Percentiles rank a stretch among this genome's conserved stretches.
These are phyloP conservation scores for Gossypium gossypioides DNA, from an alignment of 441 rosid genomes.

Conservation along the genomic window DNA sequence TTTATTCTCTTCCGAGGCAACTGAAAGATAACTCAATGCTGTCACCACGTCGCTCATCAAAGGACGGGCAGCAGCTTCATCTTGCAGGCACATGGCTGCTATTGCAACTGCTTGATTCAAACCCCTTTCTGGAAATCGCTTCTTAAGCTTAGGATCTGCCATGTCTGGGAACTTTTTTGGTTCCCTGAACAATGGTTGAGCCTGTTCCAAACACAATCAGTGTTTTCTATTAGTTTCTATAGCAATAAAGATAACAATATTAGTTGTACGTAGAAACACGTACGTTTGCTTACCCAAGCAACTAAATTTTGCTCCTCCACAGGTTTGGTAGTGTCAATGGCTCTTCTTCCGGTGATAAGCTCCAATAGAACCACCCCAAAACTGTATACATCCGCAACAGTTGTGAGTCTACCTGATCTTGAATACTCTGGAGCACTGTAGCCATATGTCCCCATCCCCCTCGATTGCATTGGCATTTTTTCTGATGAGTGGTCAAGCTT, in stretches of 20 bases:
- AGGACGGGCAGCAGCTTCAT: conserved; percentile 72
- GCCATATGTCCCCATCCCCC: conserved; percentile 83
- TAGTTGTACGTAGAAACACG: neutral
- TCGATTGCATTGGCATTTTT: conserved; percentile 33
- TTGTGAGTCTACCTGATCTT: conserved; percentile 44
- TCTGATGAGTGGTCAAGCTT: conserved; percentile 33
- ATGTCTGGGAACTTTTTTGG: conserved; percentile 69
- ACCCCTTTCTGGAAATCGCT: conserved; percentile 50
- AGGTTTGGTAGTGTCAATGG: conserved; percentile 67
- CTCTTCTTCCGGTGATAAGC: conserved; percentile 71
- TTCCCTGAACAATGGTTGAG: conserved; percentile 65
- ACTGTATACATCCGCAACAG: conserved; percentile 72
- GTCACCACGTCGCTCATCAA: conserved; percentile 74
- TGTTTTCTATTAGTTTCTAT: too few species aligned
- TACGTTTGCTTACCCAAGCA: conserved; percentile 51
- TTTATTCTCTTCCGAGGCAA: conserved; percentile 12
- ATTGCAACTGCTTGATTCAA: conserved; percentile 87
- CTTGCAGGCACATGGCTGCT: conserved; percentile 93
- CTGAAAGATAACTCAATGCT: conserved; percentile 61
- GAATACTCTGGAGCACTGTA: conserved; percentile 84
- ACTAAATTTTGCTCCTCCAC: conserved; percentile 74
- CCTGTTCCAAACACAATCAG: conserved; percentile 30
- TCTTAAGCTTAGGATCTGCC: conserved; percentile 65
- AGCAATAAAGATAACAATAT: too few species aligned
- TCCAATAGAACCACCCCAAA: conserved; percentile 82